A percentile compares a stretch with the other conserved stretches of the same genome.
These are phyloP conservation scores for Dryas alaskensis DNA, from an alignment of 306 rosid genomes.

Conservation along the genomic window DNA sequence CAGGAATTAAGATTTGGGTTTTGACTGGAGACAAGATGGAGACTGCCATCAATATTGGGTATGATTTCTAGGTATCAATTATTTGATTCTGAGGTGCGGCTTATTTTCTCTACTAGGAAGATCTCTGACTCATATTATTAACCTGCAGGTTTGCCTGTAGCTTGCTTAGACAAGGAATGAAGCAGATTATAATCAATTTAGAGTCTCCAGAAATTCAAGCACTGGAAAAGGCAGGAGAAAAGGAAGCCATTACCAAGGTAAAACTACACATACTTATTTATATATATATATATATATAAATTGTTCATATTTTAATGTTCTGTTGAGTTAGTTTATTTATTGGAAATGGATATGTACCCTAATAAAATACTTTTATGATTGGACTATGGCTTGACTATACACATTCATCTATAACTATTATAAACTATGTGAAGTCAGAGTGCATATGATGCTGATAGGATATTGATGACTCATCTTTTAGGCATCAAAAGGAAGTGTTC, in stretches of 20 bases:
- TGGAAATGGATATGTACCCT: not conserved
- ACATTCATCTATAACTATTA: not conserved
- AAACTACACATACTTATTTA: slow-evolving; percentile 2
- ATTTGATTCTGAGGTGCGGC: slow-evolving; percentile 10
- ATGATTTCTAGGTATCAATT: slow-evolving; percentile 24
- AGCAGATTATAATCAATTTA: slow-evolving; percentile 72
- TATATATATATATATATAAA: not conserved
- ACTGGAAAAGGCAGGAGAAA: slow-evolving; percentile 78
- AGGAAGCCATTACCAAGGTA: slow-evolving; percentile 58
- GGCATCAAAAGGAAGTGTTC: slow-evolving; percentile 69
- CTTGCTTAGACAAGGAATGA: slow-evolving; percentile 97
- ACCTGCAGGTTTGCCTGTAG: slow-evolving; percentile 85
- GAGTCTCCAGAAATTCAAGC: slow-evolving; percentile 65
- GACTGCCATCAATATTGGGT: slow-evolving; percentile 98
- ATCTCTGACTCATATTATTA: slow-evolving; percentile 37
- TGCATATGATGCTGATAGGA: slow-evolving; percentile 17
- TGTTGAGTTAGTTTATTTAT: not conserved
- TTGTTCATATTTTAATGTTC: not conserved
- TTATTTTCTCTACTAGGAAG: slow-evolving; percentile 14
- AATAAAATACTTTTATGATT: not conserved
- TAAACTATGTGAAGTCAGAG: not conserved
- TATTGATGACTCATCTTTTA: slow-evolving; percentile 34
- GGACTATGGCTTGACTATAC: not conserved
- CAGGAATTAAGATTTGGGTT: slow-evolving; percentile 99
- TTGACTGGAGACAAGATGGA: slow-evolving; percentile 99